Base-by-base conservation (phyloP, 2,329 filamentous ascomycete species). In the Xylaria sp. region DNA sequence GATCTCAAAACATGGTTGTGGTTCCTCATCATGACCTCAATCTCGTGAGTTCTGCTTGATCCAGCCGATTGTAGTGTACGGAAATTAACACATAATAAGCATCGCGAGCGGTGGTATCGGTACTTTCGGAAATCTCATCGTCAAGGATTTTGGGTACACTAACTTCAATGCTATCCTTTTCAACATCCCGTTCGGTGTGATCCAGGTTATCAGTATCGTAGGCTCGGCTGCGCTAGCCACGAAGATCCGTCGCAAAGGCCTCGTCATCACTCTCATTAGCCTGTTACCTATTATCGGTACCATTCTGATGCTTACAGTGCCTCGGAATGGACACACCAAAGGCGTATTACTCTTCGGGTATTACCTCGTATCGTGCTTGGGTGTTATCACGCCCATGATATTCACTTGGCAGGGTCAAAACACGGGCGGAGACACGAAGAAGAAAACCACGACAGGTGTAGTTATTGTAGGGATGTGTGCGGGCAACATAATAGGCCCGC, bases 361-460 rank as follows among this genome's bases (percentile, higher is more conserved):
- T 70, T 87, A 87, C 69, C 76, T 87, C 15, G 84, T 86, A 8
- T 74, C 74, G 28, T 75, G 69, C 41, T 55, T 77, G 10, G 76
- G 72, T 3, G 89, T 76, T 9, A 81, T 83, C 39, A 85, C 87
- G 1, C 88, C 87, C 0, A 77, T 89, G 63, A 84, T 89, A 25
- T 88, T 87, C 74, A 84, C 85, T 0, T 88, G 86, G 86, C 84
- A 83, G 0, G 84, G 84, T 0, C 86, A 87, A 60, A 89, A 90
- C 71, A 88, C 89, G 0, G 89, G 84, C 1, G 90, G 89, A 0
- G 89, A 91, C 68, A 92, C 90, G 0, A 92, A 92, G 76, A 86
- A 88, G 69, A 91, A 91, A 75, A 84, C 88, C 1, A 90, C 86
- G 0, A 90, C 88, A 0, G 88, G 83, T 1, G 84, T 89, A 15